Conservation (phyloP, 1,284 basidiomycete genomes). For the Leccinum solheimii region DNA sequence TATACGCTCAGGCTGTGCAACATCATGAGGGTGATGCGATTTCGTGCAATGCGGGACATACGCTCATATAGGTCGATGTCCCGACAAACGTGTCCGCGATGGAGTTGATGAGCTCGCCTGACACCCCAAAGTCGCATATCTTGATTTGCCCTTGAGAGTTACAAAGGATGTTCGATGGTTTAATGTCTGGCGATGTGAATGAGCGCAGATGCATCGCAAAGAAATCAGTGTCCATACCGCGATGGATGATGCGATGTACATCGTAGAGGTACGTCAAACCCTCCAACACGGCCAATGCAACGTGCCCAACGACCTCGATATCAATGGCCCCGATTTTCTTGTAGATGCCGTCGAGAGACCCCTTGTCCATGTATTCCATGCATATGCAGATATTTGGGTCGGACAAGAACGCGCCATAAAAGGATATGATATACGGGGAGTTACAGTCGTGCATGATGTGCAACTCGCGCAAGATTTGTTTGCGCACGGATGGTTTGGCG, state of each 20-base stretch:
- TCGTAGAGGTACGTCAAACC: constrained; percentile 99
- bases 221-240: constrained; percentile 59
- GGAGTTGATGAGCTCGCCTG: constrained; percentile 97
- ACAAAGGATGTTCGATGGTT: constrained; percentile 96
- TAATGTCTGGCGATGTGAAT: constrained; percentile 78
- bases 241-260: constrained; percentile 98
- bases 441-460: constrained; percentile 99
- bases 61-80: constrained; percentile 99
- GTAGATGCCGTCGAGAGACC: constrained; percentile 90
- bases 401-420: constrained; percentile 93
- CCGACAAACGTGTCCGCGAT: constrained; percentile 99
- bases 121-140: constrained; percentile 98
- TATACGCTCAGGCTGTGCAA: constrained; percentile 89
- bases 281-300: constrained; percentile 90
- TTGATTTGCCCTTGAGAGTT: constrained; percentile 96
- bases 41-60: constrained; percentile 47
- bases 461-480: constrained; percentile 95
- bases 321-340: constrained; percentile 90
- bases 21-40: constrained; percentile 12
- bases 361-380: constrained; percentile 97
- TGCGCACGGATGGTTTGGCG: constrained; percentile 94
- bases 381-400: constrained; percentile 99
- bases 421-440: constrained; percentile 92
- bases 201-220: constrained; percentile 3
- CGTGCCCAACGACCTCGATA: constrained; percentile 86